Evolutionary conservation across 1,284 basidiomycete genomes (phyloP).

Genomic region (Irpex sp.): DNA sequence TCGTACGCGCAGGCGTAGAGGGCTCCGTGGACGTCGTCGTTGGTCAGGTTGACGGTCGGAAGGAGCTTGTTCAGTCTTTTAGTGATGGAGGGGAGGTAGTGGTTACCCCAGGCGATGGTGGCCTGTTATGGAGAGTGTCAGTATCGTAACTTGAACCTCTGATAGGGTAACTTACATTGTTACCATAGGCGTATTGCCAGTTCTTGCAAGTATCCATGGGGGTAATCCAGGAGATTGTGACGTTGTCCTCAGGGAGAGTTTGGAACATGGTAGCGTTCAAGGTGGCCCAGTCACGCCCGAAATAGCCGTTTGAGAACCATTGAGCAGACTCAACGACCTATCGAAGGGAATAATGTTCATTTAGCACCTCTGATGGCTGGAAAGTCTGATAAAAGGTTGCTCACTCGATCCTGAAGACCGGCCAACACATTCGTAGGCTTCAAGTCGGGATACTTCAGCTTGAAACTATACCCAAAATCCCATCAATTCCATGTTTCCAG

Average conservation of each 20-base stretch:
- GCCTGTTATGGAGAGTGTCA: not conserved
- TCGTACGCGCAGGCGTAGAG: constrained; percentile 46
- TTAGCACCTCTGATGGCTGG: too few relatives aligned
- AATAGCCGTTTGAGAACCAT: constrained; percentile 43
- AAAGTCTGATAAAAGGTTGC: too few relatives aligned
- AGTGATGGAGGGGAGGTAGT: constrained; percentile 37
- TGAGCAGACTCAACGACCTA: constrained; percentile 35
- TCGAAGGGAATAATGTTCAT: not conserved
- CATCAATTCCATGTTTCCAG: not conserved
- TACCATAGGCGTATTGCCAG: constrained; percentile 31
- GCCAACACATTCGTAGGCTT: constrained; percentile 34
- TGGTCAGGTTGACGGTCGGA: constrained; percentile 30
- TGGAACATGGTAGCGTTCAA: constrained; percentile 30
- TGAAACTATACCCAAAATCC: constrained; percentile 23
- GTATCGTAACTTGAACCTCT: too few relatives aligned
- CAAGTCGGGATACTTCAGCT: constrained; percentile 35
- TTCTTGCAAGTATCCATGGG: constrained; percentile 40
- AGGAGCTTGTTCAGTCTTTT: constrained; percentile 33
- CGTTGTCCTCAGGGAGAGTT: constrained; percentile 35
- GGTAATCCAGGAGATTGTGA: constrained; percentile 41
- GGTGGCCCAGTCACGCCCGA: constrained; percentile 32
- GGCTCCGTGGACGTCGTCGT: constrained; percentile 37
- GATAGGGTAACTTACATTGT: too few relatives aligned
- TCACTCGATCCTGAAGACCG: constrained; percentile 39
- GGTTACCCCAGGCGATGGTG: constrained; percentile 32